phyloP scores from a whole-genome alignment of 352 stramenopile genomes.

The Globisporangium rhizosaccharum region DNA sequence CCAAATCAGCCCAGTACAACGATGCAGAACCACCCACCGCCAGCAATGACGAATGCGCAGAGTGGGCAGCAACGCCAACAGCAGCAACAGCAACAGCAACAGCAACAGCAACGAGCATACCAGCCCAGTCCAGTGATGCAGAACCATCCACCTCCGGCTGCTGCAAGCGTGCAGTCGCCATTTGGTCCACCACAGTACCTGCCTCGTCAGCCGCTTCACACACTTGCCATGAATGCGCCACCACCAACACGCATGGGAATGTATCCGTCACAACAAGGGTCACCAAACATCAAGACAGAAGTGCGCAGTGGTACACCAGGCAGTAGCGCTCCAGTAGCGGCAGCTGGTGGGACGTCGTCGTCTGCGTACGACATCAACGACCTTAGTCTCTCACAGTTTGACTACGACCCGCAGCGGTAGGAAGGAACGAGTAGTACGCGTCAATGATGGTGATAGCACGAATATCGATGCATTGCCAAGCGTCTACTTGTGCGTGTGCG shows the following conservation, averaged over 20 bases:
- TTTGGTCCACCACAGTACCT: slow-evolving; percentile 8
- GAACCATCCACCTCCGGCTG: slow-evolving; percentile 9
- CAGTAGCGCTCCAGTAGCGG: not conserved
- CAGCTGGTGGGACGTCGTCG: not conserved
- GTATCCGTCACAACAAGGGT: slow-evolving; percentile 8
- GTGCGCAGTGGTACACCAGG: not conserved
- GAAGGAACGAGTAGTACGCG: not conserved
- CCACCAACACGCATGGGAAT: slow-evolving; percentile 36
- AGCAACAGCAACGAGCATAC: slow-evolving; percentile 9
- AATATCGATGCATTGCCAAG: not conserved
- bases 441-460: not conserved
- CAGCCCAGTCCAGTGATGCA: slow-evolving; percentile 4
- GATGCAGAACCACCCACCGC: not conserved
- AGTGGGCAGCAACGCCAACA: not conserved
- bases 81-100: slow-evolving; percentile 7
- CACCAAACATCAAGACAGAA: slow-evolving; percentile 22
- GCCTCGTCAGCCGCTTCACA: slow-evolving; percentile 16
- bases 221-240: slow-evolving; percentile 30
- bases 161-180: slow-evolving; percentile 2
- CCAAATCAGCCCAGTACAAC: not conserved
- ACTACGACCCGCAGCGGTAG: slow-evolving; percentile 51
- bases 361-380: slow-evolving; percentile 70
- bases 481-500: not conserved
- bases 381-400: slow-evolving; percentile 80
- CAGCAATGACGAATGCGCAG: not conserved